Conservation (phyloP, 2,329 filamentous ascomycete genomes). For the Dactylellina leptospora region DNA sequence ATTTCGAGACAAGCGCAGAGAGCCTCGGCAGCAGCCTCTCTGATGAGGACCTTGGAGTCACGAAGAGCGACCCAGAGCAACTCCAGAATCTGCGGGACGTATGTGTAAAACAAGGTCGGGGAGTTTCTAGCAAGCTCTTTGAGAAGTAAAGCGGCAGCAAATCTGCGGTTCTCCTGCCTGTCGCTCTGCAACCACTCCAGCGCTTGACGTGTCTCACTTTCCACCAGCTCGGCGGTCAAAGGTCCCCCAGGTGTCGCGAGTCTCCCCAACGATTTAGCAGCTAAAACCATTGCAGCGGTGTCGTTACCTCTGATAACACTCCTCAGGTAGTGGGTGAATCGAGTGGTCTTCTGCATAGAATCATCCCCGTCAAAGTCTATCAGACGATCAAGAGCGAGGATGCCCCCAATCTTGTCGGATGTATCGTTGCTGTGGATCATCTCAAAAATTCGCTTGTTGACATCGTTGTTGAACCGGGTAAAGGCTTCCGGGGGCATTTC, state of each 20-base stretch:
- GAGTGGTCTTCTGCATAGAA: conserved; percentile 88
- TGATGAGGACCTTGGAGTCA: conserved; percentile 88
- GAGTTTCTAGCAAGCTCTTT: conserved; percentile 91
- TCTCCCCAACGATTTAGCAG: conserved; percentile 86
- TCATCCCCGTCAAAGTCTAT: conserved; percentile 98
- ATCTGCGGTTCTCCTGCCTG: conserved; percentile 88
- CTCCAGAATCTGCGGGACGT: conserved; percentile 93
- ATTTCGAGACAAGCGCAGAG: conserved; percentile 96
- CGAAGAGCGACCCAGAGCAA: conserved; percentile 94
- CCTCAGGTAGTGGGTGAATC: conserved; percentile 90
- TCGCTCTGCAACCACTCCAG: conserved; percentile 97
- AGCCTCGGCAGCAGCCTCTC: conserved; percentile 88
- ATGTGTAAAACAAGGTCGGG: conserved; percentile 92
- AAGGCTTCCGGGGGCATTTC: conserved; percentile 86
- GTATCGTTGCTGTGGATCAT: conserved; percentile 88
- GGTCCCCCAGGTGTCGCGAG: conserved; percentile 92
- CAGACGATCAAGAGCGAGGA: conserved; percentile 88
- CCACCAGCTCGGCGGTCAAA: conserved; percentile 91
- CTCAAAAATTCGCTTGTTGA: conserved; percentile 72
- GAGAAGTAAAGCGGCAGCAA: conserved; percentile 89
- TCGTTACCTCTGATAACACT: conserved; percentile 90
- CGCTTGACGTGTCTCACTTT: conserved; percentile 94
- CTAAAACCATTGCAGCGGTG: conserved; percentile 86
- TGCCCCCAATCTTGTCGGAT: conserved; percentile 86
- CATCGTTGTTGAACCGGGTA: conserved; percentile 72